Base-by-base conservation (phyloP, 768 basidiomycete genomes). In the Leccinum subgranulosum region DNA sequence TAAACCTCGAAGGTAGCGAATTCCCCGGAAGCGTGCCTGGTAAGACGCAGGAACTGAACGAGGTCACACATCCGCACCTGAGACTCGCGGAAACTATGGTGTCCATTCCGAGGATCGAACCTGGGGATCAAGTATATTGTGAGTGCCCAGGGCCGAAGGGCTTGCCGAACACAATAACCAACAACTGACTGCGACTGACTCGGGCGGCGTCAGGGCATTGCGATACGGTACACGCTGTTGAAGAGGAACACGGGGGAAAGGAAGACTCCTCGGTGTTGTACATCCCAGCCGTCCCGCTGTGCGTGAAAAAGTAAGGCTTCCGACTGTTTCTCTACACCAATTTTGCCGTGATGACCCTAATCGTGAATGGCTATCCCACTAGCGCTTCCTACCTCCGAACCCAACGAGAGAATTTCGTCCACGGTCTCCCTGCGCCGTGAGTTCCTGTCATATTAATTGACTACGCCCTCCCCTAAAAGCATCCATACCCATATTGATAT, bases 101-200 rank as follows among this genome's bases (percentile, higher is more conserved):
- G 9, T 78, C 80, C 9, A 73, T 87, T 43, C 84, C 86, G 0
- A 71, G 56, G 17, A 84, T 88, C 2, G 72, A 81, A 45, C 84
- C 86, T 3, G 86, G 86, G 0, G 83, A 87, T 68, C 82, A 86
- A 62, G 84, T 84, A 15, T 82, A 82, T 54, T 84, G 82, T 83
- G 71, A 68, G 39, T 19, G 43, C 41, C 27, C n/a, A 45, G 27
- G 3, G 21, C 14, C 15, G n/a, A 9, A 52, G 43, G 48, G 12
- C 12, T 21, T 19, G 41, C 12, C n/a, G 48, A 19, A 36, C 11
- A 4, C 3, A 23, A 10, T 41, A 41, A 34, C 39, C 8, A 31
- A 7, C 14, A 45, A 25, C 25, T 58, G n/a, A 53, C 34, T 25
- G 4, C 17, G 19, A 51, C 2, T 0, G 17, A 23, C 9, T 19